Evolutionary conservation across 2,329 filamentous ascomycete species (phyloP), one percentile per base, ranked within the genome.

Genomic region (Colletotrichum sp.): DNA sequence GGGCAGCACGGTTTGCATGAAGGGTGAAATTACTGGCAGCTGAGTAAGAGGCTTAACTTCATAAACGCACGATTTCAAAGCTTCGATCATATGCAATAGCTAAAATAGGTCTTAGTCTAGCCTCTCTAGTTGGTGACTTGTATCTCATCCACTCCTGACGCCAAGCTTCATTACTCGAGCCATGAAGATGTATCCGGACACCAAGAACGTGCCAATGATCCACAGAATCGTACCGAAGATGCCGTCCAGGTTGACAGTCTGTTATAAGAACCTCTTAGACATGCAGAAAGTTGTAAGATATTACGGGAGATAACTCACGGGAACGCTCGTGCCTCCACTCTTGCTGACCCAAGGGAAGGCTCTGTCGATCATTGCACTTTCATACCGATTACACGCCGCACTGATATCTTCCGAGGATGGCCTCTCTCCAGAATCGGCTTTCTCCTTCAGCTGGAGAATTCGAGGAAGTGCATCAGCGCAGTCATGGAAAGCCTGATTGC

Each of bases 1-100:
- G 74, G 78, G 83, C 3, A 83, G 81, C 0, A 78, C 74, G 8
- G 59, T 83, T 3, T 86, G 84, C 65, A 85, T 87, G 83, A 85
- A 79, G 71, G 84, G 83, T 2, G 79, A 81, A 44, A 77, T 77
- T n/a, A 27, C 57, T 36, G 57, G 70, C 6, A 65, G 57, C 6
- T 75, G 27, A 73, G 22, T 8, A 9, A 25, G 16, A 16, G 28
- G 19, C 1, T n/a, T 0, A 44, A 5, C 16, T 16, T 52, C 8
- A 19, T 59, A 6, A 16, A 59, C 4, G 15, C 22, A 27, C 2
- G 25, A 27, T 16, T 11, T 28, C 16, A 15, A 25, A 28, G 13
- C 0, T 59, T 59, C 13, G 55, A 25, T 44, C 16, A 19, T 44
- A 19, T 44, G 36, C 2, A 9, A 39, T n/a, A 44, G 15, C 16